Base-by-base conservation (phyloP, 495 filamentous ascomycete genomes). In the Xylaria flabelliformis region DNA sequence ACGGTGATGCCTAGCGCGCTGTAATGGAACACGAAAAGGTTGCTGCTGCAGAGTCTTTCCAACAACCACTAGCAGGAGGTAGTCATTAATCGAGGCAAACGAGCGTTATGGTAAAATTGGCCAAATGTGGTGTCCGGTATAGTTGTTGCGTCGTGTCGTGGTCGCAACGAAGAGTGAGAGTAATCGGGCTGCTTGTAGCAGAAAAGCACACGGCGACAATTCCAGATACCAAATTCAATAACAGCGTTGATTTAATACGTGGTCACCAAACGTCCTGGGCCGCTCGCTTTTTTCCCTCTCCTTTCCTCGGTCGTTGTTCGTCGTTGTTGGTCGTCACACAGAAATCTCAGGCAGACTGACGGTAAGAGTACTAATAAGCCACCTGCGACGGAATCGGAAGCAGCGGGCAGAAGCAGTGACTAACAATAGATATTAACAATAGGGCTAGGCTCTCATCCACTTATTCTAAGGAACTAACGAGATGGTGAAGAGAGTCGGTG, bases 401-500 rank as follows among this genome's bases (percentile, higher is more conserved):
- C 39, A n/a, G 21, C 21, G 17, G 55, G 55, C 55, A 21, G 21
- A 34, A 36, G 55, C 29, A 50, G 42, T 50, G 63, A 50, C 39
- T 50, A 50, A 50, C 42, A 46, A 50, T 50, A 65, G 46, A 36
- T 51, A 63, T 64, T 53, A 63, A 41, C 26, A 59, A 21, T 59
- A 46, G 29, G 32, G 58, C 68, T 59, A 41, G 34, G 46, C n/a
- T 56, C 48, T 21, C 26, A 7, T 29, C 65, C 48, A 67, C 34
- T 56, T 19, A 56, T 67, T 8, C 7, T 36, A 55, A 41, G 36
- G n/a, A 56, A 19, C 46, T 67, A 67, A 26, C 65, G 44, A 67
- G 65, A 67, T 67, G 65, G 65, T 56, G 48, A 70, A 46, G 46
- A 70, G 68, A 70, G 15, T 39, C 46, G 48, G n/a, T 51, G 19